Base-by-base conservation (phyloP, 192 early-diverging fungal genomes). In the Coemansia sp. region DNA sequence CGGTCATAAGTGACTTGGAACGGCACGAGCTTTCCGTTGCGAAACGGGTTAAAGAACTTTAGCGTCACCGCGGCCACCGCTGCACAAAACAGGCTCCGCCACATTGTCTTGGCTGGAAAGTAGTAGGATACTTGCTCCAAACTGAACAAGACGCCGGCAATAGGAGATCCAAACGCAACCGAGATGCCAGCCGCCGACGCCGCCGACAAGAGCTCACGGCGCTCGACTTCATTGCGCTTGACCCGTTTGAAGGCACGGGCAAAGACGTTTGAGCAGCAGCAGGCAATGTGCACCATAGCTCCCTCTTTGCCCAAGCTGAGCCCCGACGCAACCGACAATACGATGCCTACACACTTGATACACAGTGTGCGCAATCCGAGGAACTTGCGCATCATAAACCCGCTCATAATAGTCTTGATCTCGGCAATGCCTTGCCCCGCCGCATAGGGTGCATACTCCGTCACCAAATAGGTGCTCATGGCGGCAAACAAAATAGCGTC, bases 151-250 rank as follows among this genome's bases (percentile, higher is more conserved):
- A 94, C 92, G 20, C 91, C 92, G 0, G 90, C 97, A 64, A 98
- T 96, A 1, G 97, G 97, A 29, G 96, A 92, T 1, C 98, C 98
- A 87, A 99, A 98, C 6, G 97, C 97, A 5, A 97, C 95, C 0
- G 95, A 94, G 9, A 98, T 93, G n/a, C 97, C 98, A 5, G 98
- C 97, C 1, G 98, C 95, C 75, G 94, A 91, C 0, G 95, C 90
- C 0, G 92, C 92, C 15, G 92, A 93, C 22, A 94, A 79, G n/a
- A 95, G 89, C 75, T 95, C 91, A n/a, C 92, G 84, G 52, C 89
- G 87, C 70, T 92, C 90, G 20, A 93, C 92, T 83, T 95, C 93
- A 73, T 94, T 98, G 46, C 84, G 68, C 53, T 89, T 87, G 72
- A 95, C 95, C 70, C 92, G 93, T 36, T 78, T 74, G 66, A 95